Evolutionary conservation across 2,329 filamentous ascomycete species (phyloP), one percentile per base, ranked within the genome.

Genomic region (Epichloe typhina): DNA sequence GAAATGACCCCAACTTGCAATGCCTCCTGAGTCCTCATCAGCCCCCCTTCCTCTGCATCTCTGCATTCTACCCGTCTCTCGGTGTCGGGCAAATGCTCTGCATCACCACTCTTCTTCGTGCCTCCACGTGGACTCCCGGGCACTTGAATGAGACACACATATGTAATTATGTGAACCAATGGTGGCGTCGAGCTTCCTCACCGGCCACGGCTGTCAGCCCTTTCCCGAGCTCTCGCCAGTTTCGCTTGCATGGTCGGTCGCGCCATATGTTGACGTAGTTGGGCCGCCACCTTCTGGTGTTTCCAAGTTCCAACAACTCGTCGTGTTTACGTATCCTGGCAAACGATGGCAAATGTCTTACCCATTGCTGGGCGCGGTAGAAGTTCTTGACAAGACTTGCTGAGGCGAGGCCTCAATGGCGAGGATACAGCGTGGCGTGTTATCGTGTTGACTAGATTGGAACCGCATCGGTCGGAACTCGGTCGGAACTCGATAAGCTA

Each of bases 61-160:
- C 23, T 17, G 26, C 42, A n/a, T 19, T 11, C 31, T 23, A 11
- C 9, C 31, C 31, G 31, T 11, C 31, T 31, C 31, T 31, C 31
- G 31, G 3, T 9, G 8, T 31, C 26, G 42, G 26, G 19, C 26
- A 19, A 26, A 26, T 26, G 21, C 19, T 41, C n/a, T 33, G 40
- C 37, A 36, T 17, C 42, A 47, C 41, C 47, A 26, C 6, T 42
- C 42, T 23, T 21, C 19, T 31, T 49, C 31, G 40, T 46, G 21
- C n/a, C 36, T 50, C 50, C 50, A 52, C 50, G 50, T 52, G 50
- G 50, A 43, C 23, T 38, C 42, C 35, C 38, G 21, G 23, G 21
- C 23, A 23, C 40, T 21, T 21, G 41, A 36, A 41, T 40, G 41
- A 40, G 41, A 41, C 40, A 39, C 17, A 46, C 36, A 23, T 46